A percentile compares a stretch with the other conserved stretches of the same genome.
Conservation (phyloP, 306 rosid species). For the Trifolium subterraneum region DNA sequence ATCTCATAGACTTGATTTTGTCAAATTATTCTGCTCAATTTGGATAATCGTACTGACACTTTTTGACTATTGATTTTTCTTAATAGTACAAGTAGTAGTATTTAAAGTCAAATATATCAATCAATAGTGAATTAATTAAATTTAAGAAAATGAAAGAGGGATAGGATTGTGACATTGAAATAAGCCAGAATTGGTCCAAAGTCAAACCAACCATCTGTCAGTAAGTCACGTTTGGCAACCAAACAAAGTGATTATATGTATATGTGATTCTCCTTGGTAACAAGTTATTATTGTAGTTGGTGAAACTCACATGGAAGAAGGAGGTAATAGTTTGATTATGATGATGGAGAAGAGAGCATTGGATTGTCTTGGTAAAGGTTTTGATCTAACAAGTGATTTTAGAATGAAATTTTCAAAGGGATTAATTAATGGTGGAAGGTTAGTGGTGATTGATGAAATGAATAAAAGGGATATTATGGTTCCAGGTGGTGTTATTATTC, state of each 20-base stretch:
- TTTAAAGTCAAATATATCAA: not conserved
- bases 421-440: slow-evolving; percentile 41
- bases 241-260: not conserved
- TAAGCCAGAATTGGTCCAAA: not conserved
- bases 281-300: not conserved
- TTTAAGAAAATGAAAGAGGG: not conserved
- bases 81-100: no score
- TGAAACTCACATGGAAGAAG: slow-evolving; percentile 41
- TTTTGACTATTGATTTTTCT: not conserved
- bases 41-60: not conserved
- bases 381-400: slow-evolving; percentile 85
- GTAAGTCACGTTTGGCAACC: slow-evolving; percentile 24
- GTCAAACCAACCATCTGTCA: not conserved
- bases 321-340: slow-evolving; percentile 1
- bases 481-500: slow-evolving; percentile 66
- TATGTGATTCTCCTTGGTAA: not conserved
- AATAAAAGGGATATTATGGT: slow-evolving; percentile 73
- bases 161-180: not conserved
- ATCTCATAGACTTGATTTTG: no score
- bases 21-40: not conserved
- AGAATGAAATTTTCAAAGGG: slow-evolving; percentile 81
- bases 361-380: slow-evolving; percentile 87
- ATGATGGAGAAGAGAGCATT: slow-evolving; percentile 64
- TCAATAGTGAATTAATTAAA: not conserved
- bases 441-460: slow-evolving; percentile 71